Conservation (phyloP, 1,284 basidiomycete genomes). For the Malassezia pachydermatis region DNA sequence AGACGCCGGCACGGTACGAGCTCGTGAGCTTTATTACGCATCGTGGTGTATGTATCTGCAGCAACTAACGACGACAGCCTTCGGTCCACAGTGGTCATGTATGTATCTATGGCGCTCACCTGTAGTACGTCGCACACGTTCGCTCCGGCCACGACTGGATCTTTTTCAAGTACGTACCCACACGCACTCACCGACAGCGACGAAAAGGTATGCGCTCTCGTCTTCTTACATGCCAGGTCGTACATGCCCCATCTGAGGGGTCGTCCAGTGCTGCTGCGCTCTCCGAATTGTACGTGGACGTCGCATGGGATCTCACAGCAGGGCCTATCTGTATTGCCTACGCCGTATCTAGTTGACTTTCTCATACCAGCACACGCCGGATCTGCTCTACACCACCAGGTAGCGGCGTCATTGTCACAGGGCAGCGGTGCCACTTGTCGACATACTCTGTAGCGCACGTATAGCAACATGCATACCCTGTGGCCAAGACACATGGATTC, state of each 20-base stretch:
- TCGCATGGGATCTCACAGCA: neutral
- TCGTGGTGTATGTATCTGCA: slow-evolving; percentile 5
- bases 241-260: slow-evolving; percentile 1
- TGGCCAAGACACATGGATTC: slow-evolving; percentile 81
- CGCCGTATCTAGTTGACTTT: neutral
- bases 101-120: slow-evolving; percentile 52
- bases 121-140: slow-evolving; percentile 83
- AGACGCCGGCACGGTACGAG: slow-evolving; percentile 1
- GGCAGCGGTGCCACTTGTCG: slow-evolving; percentile 67
- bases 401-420: slow-evolving; percentile 68
- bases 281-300: too few species aligned
- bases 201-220: slow-evolving; percentile 17
- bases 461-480: slow-evolving; percentile 93
- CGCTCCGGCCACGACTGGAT: slow-evolving; percentile 42
- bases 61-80: neutral
- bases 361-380: slow-evolving; percentile 67
- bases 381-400: slow-evolving; percentile 61
- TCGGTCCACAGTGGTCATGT: slow-evolving; percentile 22
- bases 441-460: slow-evolving; percentile 79
- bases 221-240: slow-evolving; percentile 6
- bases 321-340: slow-evolving; percentile 37
- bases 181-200: slow-evolving; percentile 11
- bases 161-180: slow-evolving; percentile 23
- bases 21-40: slow-evolving; percentile 19
- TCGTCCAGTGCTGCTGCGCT: neutral